phyloP scores from a whole-genome alignment of 148 eudicot species.

The Simmondsia chinensis region DNA sequence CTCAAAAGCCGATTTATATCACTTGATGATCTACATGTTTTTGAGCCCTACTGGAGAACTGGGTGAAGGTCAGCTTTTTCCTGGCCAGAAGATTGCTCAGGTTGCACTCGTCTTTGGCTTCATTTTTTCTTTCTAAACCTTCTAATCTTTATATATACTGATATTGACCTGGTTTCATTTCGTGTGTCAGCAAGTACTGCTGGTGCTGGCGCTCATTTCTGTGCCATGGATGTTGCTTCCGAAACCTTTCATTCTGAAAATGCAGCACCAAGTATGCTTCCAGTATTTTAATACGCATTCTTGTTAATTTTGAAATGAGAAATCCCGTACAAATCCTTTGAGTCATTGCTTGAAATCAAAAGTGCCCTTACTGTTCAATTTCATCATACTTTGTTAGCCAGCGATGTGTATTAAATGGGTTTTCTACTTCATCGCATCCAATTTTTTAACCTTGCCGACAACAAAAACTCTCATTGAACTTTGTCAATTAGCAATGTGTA shows the following conservation, averaged over 20 bases:
- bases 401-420: no score
- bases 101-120: constrained; percentile 16
- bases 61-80: constrained; percentile 86
- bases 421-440: no score
- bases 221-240: constrained; percentile 99
- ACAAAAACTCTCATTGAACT: no score
- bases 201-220: constrained; percentile 72
- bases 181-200: constrained; percentile 50
- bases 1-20: constrained; percentile 55
- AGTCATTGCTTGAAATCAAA: no score
- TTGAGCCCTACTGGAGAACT: constrained; percentile 81
- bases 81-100: constrained; percentile 79
- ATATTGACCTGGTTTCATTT: constrained; percentile 11
- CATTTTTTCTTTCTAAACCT: background rate
- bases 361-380: no score
- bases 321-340: no score
- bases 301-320: no score
- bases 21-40: constrained; percentile 51
- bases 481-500: no score
- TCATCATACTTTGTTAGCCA: no score
- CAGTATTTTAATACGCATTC: no score
- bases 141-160: constrained; percentile 8
- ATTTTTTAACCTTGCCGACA: no score
- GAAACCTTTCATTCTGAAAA: constrained; percentile 83
- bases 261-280: constrained; percentile 64